Base-by-base conservation (phyloP, 2,329 filamentous ascomycete genomes). In the Aspergillus phoenicis region DNA sequence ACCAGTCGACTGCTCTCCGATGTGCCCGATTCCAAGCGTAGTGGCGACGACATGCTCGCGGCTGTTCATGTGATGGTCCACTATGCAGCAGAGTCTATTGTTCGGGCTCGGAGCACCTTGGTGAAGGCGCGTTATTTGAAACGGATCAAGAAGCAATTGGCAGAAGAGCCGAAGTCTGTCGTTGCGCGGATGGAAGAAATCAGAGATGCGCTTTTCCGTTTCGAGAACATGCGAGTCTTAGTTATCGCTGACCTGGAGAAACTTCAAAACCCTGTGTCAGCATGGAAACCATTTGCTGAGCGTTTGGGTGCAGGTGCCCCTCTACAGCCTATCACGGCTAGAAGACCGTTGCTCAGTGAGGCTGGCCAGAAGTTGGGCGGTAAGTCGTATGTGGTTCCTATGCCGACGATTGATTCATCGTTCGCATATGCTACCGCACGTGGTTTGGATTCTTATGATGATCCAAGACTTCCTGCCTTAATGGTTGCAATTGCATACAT, bases 321-420 rank as follows among this genome's bases (percentile, higher is more conserved):
- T 0, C 82, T 96, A 58, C 82, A 87, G 13, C 88, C 91, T 1
- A 88, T 97, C 52, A 86, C 89, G 61, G 85, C 88, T 65, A 86
- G 88, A 8, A 83, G 85, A 55, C 84, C 86, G 41, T 83, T 92
- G n/a, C 86, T 97, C 58, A 96, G 87, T 64, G 82, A 86, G 0
- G 87, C 91, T 58, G 95, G 93, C 15, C 84, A 84, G 57, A 86
- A 85, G 6, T 90, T 93, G 0, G 95, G 95, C 13, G 85, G 86
- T 5, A 83, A 90, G 38, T 87, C 89, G 33, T 89, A 91, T 66
- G 85, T 99, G 57, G 86, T 98, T 22, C 93, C 95, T 15, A 95
- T 99, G 88, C 87, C 91, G 0, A 90, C 93, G 0, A 89, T 97
- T 55, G 95, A 99, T 78, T 96, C 91, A 47, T 97, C 93, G 1